These are phyloP conservation scores for Metschnikowia cerradonensis DNA, from an alignment of 805 yeast genomes.

Conservation along the genomic window DNA sequence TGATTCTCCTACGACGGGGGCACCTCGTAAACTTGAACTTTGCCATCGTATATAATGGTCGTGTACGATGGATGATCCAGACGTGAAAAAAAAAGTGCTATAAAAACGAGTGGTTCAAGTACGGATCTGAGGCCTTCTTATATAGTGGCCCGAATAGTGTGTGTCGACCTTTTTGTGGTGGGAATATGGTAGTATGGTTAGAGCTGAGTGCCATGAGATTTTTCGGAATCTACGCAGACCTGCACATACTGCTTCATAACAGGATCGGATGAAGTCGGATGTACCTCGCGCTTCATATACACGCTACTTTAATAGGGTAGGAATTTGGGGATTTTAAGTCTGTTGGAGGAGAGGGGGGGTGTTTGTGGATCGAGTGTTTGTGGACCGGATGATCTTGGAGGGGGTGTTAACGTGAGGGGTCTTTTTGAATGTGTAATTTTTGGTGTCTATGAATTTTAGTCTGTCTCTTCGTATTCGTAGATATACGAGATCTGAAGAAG, in stretches of 20 bases:
- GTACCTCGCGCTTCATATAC: background rate
- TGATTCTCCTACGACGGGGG: constrained; percentile 17
- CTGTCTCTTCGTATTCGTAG: too few species aligned
- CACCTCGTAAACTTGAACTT: constrained; percentile 9
- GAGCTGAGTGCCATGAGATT: background rate
- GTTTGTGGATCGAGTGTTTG: too few species aligned
- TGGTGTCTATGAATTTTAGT: too few species aligned
- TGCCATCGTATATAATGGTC: constrained; percentile 6
- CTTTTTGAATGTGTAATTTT: too few species aligned
- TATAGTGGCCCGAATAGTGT: background rate
- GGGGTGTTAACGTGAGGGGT: too few species aligned
- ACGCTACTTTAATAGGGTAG: too few species aligned
- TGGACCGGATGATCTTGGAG: too few species aligned
- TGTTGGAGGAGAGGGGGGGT: too few species aligned
- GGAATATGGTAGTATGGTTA: background rate
- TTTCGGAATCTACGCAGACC: background rate
- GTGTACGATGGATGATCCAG: background rate
- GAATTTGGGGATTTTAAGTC: too few species aligned
- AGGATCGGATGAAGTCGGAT: background rate
- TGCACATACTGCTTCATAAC: background rate
- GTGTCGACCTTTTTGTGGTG: background rate
- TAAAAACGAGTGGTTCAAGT: background rate
- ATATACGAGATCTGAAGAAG: too few species aligned
- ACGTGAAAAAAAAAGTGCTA: background rate
- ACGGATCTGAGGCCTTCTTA: background rate